phyloP scores from a whole-genome alignment of 78 protist genomes.

The Pigoraptor vietnamica region DNA sequence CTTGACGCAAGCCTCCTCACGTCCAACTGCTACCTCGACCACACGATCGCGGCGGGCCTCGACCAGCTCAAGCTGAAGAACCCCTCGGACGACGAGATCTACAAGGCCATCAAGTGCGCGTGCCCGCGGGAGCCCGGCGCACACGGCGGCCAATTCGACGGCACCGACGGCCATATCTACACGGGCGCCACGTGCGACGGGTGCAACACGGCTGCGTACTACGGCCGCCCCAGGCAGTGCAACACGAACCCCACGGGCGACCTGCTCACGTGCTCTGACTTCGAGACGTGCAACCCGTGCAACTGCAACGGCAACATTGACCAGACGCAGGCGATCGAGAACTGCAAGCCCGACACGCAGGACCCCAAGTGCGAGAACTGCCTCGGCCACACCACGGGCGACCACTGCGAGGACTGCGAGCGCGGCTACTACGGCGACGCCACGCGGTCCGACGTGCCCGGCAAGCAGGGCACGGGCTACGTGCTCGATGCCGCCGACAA shows the following conservation, averaged over 20 bases:
- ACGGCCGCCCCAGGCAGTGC: not conserved
- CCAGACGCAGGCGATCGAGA: not conserved
- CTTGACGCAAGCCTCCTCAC: not conserved
- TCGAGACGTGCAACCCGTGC: slow-evolving; percentile 4
- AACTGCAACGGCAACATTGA: slow-evolving; percentile 11
- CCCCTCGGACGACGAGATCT: not conserved
- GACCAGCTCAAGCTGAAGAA: not conserved
- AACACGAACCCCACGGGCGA: too few relatives aligned
- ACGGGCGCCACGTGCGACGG: not conserved
- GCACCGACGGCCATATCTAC: not conserved
- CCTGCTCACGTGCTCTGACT: not conserved
- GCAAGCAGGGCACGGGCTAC: not conserved
- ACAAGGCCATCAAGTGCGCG: not conserved
- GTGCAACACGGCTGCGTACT: slow-evolving; percentile 1
- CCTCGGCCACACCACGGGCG: slow-evolving; percentile 3
- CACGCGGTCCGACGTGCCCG: not conserved
- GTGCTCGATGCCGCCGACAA: not conserved
- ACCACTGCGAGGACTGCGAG: not conserved
- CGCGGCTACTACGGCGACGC: slow-evolving; percentile 2
- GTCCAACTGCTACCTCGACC: not conserved
- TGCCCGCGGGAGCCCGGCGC: not conserved
- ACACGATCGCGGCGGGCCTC: not conserved
- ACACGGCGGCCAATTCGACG: not conserved
- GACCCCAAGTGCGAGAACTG: not conserved
- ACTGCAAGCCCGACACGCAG: not conserved